phyloP scores from a whole-genome alignment of 768 basidiomycete genomes.

The Podaxis sp. region DNA sequence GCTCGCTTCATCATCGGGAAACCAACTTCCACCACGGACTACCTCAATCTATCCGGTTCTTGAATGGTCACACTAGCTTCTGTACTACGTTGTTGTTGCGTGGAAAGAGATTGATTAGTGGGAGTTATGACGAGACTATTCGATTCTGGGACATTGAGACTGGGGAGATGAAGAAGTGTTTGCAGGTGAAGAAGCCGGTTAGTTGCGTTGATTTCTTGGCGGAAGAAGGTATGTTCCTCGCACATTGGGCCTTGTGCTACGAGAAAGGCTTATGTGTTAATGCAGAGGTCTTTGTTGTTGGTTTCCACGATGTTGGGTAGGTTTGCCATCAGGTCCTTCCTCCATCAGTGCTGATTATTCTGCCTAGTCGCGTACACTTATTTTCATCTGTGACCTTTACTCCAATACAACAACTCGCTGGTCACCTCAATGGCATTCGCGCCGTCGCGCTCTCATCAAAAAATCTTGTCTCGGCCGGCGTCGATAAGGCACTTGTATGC shows the following conservation, averaged over 20 bases:
- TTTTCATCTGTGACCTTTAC: conserved; percentile 85
- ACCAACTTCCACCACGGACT: conserved; percentile 76
- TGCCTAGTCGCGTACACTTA: conserved; percentile 75
- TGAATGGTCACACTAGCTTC: conserved; percentile 84
- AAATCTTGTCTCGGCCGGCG: conserved; percentile 86
- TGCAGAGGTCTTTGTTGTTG: conserved; percentile 85
- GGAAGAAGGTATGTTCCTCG: conserved; percentile 59
- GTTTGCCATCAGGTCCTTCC: conserved; percentile 22
- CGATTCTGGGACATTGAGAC: conserved; percentile 85
- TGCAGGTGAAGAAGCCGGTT: conserved; percentile 86
- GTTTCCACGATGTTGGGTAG: conserved; percentile 90
- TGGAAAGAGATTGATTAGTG: conserved; percentile 83
- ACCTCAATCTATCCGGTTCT: conserved; percentile 75
- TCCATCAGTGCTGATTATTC: neutral
- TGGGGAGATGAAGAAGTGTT: conserved; percentile 65
- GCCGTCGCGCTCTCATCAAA: conserved; percentile 84
- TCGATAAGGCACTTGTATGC: conserved; percentile 72
- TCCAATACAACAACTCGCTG: conserved; percentile 79
- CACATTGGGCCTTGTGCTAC: neutral
- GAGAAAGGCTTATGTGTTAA: neutral
- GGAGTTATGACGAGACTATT: conserved; percentile 90
- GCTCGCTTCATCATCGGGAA: conserved; percentile 82
- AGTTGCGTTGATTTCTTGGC: conserved; percentile 86
- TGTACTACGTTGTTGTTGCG: conserved; percentile 79
- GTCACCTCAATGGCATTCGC: conserved; percentile 87